Evolutionary conservation across 345 rosid species (phyloP), one percentile per base, ranked within the genome.

Genomic region (Acer campestre): DNA sequence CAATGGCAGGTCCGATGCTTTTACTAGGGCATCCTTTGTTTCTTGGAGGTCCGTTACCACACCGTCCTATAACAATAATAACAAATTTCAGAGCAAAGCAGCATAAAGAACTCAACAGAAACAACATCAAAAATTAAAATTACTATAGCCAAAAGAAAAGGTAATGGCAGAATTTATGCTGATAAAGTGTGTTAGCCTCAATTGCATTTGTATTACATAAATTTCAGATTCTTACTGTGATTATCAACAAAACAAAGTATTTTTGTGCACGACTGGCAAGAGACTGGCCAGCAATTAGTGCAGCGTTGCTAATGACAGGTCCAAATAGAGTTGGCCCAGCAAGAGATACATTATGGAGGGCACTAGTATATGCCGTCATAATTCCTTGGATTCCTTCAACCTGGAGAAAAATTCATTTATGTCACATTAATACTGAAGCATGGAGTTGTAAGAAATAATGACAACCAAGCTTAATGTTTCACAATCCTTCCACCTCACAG

Each of bases 311-410:
- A 67, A 95, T 90, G 80, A 95, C 96, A 20, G 90, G 98, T 61
- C 98, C 98, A 85, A 95, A 95, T 44, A 95, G 91, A 22, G 98
- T 95, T 49, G 98, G 98, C 62, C 98, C 98, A 2, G 98, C 98
- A 75, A 95, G 95, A 83, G 95, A 92, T 56, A 95, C 97, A 70
- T 95, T 95, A 68, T 75, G 87, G 79, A 95, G 98, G 31, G 97
- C 98, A 78, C 90, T 90, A 68, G 82, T 78, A 83, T 95, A 95
- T 69, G 98, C 88, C 83, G 67, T 85, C 93, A 92, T 84, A 81
- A 95, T 93, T 78, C 98, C 98, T 53, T 84, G 94, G 80, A 93
- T 83, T 82, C 98, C 98, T 62, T 95, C 98, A 48, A 95, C 98
- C 98, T 93, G 84, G 51, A 80, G 68, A 75, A 29, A 62, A 29